Evolutionary conservation across 1,139 yeast genomes (phyloP).

Genomic region (Taphrina pruni): DNA sequence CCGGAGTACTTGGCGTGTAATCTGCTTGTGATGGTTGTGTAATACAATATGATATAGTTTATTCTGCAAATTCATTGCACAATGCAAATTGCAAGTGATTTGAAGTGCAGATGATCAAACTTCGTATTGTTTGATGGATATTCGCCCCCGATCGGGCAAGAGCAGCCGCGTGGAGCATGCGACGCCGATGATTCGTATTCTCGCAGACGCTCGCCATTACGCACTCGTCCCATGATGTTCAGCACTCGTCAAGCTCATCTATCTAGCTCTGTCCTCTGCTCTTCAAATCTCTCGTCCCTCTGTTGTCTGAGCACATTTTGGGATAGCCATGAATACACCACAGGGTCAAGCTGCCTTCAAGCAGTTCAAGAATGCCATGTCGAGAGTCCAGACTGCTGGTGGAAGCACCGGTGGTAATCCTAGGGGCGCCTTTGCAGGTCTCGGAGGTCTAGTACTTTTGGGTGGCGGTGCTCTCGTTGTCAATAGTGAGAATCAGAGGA

Average conservation of each 20-base stretch:
- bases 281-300: not conserved
- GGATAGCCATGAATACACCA: conserved; percentile 27
- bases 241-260: not conserved
- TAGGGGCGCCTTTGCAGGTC: conserved; percentile 39
- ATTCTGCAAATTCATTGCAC: not conserved
- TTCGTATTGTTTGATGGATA: not conserved
- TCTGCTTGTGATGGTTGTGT: not conserved
- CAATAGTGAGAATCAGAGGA: conserved; percentile 12
- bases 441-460: conserved; percentile 31
- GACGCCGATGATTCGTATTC: conserved; percentile 9
- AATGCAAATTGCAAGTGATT: not conserved
- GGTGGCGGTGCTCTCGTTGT: conserved; percentile 39
- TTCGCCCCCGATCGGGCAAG: conserved; percentile 10
- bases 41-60: not conserved
- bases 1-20: conserved; percentile 11
- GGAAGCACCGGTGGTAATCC: conserved; percentile 27
- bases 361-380: conserved; percentile 40
- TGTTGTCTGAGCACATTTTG: too few relatives aligned
- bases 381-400: conserved; percentile 35
- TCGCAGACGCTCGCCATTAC: conserved; percentile 10
- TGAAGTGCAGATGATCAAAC: not conserved
- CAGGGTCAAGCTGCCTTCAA: conserved; percentile 40
- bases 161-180: not conserved
- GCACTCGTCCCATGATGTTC: conserved; percentile 3
- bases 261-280: not conserved